A percentile compares a stretch with the other conserved stretches of the same genome.
phyloP scores from a whole-genome alignment of 768 basidiomycete species.

The Termitomyces sp. region DNA sequence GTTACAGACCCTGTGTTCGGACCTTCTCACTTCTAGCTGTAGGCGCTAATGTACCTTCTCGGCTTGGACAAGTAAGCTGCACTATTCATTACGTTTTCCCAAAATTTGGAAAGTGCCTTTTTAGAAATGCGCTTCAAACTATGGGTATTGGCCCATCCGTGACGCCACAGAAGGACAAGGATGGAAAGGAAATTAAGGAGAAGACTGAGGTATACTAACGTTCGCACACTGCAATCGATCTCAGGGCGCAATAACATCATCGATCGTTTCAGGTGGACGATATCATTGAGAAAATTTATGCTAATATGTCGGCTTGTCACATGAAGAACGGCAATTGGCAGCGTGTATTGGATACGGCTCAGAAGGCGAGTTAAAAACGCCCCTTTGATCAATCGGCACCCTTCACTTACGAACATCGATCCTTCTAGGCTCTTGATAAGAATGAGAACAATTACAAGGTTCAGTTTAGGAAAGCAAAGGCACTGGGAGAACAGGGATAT shows the following conservation, averaged over 20 bases:
- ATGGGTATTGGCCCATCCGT: slow-evolving; percentile 37
- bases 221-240: background rate
- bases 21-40: slow-evolving; percentile 3
- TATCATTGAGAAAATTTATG: slow-evolving; percentile 75
- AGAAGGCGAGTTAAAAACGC: slow-evolving; percentile 46
- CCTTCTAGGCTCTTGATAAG: slow-evolving; percentile 61
- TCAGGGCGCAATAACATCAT: background rate
- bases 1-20: background rate
- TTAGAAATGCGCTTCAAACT: slow-evolving; percentile 51
- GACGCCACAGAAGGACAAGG: slow-evolving; percentile 20
- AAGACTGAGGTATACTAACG: slow-evolving; percentile 55
- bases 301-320: slow-evolving; percentile 83
- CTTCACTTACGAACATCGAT: background rate
- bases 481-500: slow-evolving; percentile 68
- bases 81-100: background rate
- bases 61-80: slow-evolving; percentile 71
- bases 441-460: slow-evolving; percentile 78
- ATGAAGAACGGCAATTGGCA: slow-evolving; percentile 78
- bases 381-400: background rate
- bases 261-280: slow-evolving; percentile 53
- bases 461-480: slow-evolving; percentile 77
- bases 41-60: slow-evolving; percentile 70
- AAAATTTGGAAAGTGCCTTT: background rate
- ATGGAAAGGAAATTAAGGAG: slow-evolving; percentile 40
- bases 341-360: slow-evolving; percentile 74